These are phyloP conservation scores for Takakia lepidozioides DNA, from an alignment of 225 moss, liverwort and hornwort species.

Conservation along the genomic window DNA sequence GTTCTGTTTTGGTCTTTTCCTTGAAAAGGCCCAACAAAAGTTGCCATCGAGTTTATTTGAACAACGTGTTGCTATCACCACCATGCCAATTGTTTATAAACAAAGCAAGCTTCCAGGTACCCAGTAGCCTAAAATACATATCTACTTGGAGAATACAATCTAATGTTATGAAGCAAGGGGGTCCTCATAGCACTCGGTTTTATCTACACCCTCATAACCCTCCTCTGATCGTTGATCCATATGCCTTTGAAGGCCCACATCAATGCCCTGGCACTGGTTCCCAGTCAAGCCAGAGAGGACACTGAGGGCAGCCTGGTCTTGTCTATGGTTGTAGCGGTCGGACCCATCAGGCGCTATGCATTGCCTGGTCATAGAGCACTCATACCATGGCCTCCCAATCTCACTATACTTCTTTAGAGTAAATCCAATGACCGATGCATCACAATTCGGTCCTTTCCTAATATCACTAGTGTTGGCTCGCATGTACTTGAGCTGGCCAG, in stretches of 20 bases:
- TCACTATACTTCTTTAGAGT: conserved; percentile 31
- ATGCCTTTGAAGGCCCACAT: conserved; percentile 22
- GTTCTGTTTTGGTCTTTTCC: too few relatives aligned
- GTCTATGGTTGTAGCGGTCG: conserved; percentile 55
- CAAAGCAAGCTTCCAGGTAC: too few relatives aligned
- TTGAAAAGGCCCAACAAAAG: too few relatives aligned
- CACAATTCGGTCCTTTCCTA: conserved; percentile 37
- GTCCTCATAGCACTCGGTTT: conserved; percentile 31
- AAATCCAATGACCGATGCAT: conserved; percentile 54
- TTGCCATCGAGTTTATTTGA: too few relatives aligned
- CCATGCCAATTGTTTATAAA: too few relatives aligned
- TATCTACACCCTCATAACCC: conserved; percentile 30
- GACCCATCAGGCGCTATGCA: conserved; percentile 64
- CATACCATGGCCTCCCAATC: conserved; percentile 49
- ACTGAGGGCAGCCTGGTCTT: conserved; percentile 58
- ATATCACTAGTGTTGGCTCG: conserved; percentile 34
- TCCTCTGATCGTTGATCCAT: conserved; percentile 36
- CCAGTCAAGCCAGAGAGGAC: conserved; percentile 24
- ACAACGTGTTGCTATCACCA: too few relatives aligned
- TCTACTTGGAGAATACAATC: too few relatives aligned
- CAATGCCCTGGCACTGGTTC: conserved; percentile 31
- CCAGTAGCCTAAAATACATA: too few relatives aligned
- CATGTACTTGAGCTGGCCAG: conserved; percentile 43
- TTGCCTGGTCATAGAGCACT: conserved; percentile 50
- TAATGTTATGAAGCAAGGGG: too few relatives aligned